Percentiles rank a stretch among this genome's conserved stretches.
Conservation (phyloP, 148 eudicot species). For the Diospyros kaki region DNA sequence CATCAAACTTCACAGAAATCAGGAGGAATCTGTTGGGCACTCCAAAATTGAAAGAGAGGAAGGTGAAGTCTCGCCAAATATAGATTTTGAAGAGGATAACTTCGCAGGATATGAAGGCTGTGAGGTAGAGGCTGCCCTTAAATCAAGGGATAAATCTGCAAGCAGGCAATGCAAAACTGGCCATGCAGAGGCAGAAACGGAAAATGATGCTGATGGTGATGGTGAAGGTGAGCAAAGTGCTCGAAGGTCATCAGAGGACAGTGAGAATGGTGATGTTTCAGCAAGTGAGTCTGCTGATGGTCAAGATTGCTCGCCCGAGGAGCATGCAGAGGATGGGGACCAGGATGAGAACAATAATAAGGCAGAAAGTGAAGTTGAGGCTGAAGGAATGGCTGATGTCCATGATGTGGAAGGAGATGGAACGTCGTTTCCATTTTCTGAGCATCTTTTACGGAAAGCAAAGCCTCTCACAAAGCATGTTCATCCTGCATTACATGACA, state of each 20-base stretch:
- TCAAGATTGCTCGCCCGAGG: constrained; percentile 64
- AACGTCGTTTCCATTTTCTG: constrained; percentile 35
- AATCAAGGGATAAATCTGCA: constrained; percentile 28
- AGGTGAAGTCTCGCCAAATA: constrained; percentile 74
- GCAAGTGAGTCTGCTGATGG: constrained; percentile 76
- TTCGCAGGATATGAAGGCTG: constrained; percentile 45
- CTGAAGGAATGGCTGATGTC: constrained; percentile 51
- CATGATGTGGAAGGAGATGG: constrained; percentile 53
- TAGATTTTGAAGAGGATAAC: constrained; percentile 60
- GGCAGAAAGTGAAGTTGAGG: constrained; percentile 85
- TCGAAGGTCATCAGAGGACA: constrained; percentile 59
- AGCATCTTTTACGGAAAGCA: constrained; percentile 39
- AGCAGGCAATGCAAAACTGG: constrained; percentile 29
- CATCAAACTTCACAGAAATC: constrained; percentile 22
- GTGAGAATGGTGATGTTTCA: constrained; percentile 69
- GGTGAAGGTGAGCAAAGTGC: constrained; percentile 64
- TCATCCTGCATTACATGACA: constrained; percentile 32
- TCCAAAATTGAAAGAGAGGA: constrained; percentile 70
- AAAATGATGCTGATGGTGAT: constrained; percentile 47
- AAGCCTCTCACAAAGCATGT: constrained; percentile 65
- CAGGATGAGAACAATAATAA: constrained; percentile 48
- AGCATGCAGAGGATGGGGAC: constrained; percentile 48
- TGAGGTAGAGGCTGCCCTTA: constrained; percentile 27
- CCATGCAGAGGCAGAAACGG: constrained; percentile 24
- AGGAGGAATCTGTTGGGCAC: constrained; percentile 36